phyloP scores from a whole-genome alignment of 179 eudicot genomes.

The Gypsophila paniculata region DNA sequence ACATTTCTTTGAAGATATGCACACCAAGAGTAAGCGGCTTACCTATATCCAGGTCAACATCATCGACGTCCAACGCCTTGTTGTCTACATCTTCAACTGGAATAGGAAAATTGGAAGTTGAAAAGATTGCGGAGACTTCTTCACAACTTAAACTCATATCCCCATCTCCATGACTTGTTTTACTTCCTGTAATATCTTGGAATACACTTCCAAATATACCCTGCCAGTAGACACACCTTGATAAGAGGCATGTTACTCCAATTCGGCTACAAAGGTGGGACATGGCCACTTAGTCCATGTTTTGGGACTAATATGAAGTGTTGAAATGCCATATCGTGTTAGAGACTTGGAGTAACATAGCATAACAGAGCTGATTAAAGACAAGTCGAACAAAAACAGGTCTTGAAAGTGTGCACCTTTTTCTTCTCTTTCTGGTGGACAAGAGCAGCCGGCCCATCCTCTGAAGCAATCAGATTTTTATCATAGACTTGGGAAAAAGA shows the following conservation, averaged over 20 bases:
- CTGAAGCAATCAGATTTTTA: conserved; percentile 38
- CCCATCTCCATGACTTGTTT: conserved; percentile 44
- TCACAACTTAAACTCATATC: conserved; percentile 45
- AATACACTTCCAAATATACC: conserved; percentile 75
- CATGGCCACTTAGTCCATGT: neutral
- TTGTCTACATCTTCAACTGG: conserved; percentile 39
- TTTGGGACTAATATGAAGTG: neutral
- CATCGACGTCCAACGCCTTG: conserved; percentile 32
- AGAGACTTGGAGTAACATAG: neutral
- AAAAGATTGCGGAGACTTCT: conserved; percentile 56
- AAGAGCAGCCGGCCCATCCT: conserved; percentile 39
- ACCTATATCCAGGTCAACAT: conserved; percentile 76
- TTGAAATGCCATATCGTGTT: neutral
- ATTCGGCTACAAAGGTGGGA: neutral
- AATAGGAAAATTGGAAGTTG: conserved; percentile 58
- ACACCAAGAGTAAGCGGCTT: conserved; percentile 10
- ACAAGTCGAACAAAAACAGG: neutral
- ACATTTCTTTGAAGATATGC: conserved; percentile 1
- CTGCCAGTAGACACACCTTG: conserved; percentile 27
- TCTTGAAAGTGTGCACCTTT: conserved; percentile 48
- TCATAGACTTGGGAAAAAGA: conserved; percentile 53
- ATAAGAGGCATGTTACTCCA: neutral
- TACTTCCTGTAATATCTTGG: conserved; percentile 57
- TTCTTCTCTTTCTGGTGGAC: conserved; percentile 72
- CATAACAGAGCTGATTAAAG: conserved; percentile 6